Conservation (phyloP, 768 basidiomycete species). For the Boletus tylopilopsis region DNA sequence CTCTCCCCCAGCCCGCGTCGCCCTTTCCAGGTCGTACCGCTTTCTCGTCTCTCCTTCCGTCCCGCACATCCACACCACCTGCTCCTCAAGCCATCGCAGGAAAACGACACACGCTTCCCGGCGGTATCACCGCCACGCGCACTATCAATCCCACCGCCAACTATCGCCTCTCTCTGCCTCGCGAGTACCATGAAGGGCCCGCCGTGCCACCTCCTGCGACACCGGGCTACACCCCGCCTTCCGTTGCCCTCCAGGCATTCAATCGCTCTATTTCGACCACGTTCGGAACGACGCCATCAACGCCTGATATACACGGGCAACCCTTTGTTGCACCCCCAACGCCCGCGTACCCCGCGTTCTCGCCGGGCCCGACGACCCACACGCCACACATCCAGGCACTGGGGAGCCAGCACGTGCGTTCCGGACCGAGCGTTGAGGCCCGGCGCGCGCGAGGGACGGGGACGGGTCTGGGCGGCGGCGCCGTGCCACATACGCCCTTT, state of each 20-base stretch:
- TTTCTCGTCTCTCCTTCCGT: conserved; percentile 23
- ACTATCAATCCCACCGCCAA: conserved; percentile 20
- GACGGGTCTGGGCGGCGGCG: conserved; percentile 25
- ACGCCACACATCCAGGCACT: conserved; percentile 56
- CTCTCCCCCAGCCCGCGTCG: conserved; percentile 72
- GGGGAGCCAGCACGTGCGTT: conserved; percentile 44
- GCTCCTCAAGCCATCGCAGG: conserved; percentile 45
- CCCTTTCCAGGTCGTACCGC: conserved; percentile 58
- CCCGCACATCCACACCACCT: conserved; percentile 20
- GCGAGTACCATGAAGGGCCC: conserved; percentile 23
- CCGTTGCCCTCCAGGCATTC: conserved; percentile 32
- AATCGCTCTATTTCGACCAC: conserved; percentile 27
- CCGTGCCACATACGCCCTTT: conserved; percentile 50
- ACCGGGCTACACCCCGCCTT: conserved; percentile 32
- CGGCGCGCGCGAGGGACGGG: conserved; percentile 60
- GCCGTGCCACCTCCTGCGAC: conserved; percentile 3
- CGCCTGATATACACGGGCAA: conserved; percentile 17
- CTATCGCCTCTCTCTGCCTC: conserved; percentile 26
- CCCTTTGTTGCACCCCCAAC: conserved; percentile 44
- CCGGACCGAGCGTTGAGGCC: conserved; percentile 62
- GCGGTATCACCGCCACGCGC: conserved; percentile 31
- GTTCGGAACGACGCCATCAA: conserved; percentile 29
- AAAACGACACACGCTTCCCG: conserved; percentile 53
- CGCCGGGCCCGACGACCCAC: conserved; percentile 41
- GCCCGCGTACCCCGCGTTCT: conserved; percentile 72